Evolutionary conservation across 306 rosid genomes (phyloP).

Genomic region (Betula pendula): DNA sequence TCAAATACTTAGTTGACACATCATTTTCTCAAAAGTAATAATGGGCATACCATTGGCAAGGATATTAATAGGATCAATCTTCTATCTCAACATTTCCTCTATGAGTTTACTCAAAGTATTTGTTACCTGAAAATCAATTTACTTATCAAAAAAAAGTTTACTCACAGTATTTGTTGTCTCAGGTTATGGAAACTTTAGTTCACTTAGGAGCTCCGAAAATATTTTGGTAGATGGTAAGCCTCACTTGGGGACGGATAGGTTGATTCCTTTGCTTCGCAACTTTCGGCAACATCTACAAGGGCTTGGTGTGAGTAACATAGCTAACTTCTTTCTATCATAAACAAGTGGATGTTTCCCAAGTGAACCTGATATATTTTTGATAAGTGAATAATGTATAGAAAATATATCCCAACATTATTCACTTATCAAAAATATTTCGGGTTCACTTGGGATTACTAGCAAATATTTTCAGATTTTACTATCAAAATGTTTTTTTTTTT

Average conservation of each 20-base stretch:
- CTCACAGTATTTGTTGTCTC: slow-evolving; percentile 28
- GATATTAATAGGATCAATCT: neutral
- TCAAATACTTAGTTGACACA: neutral
- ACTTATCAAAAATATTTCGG: too few relatives aligned
- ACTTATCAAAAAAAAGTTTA: too few relatives aligned
- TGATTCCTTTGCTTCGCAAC: slow-evolving; percentile 92
- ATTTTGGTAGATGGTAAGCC: slow-evolving; percentile 90
- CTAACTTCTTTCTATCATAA: slow-evolving; percentile 23
- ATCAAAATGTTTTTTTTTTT: slow-evolving; percentile 17
- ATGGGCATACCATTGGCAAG: neutral
- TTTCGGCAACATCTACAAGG: slow-evolving; percentile 76
- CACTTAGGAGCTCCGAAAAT: slow-evolving; percentile 87
- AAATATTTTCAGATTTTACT: slow-evolving; percentile 24
- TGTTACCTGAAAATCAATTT: too few relatives aligned
- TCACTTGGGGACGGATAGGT: slow-evolving; percentile 91
- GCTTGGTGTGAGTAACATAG: slow-evolving; percentile 74
- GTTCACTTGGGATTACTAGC: slow-evolving; percentile 21
- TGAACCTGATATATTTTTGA: too few relatives aligned
- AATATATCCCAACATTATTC: too few relatives aligned
- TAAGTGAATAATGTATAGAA: too few relatives aligned
- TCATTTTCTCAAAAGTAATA: neutral
- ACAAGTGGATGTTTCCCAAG: neutral
- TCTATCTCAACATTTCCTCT: too few relatives aligned
- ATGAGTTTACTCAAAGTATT: too few relatives aligned
- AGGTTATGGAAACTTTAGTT: slow-evolving; percentile 93